phyloP scores from a whole-genome alignment of 2,329 filamentous ascomycete species.

The Diaporthe helianthi region DNA sequence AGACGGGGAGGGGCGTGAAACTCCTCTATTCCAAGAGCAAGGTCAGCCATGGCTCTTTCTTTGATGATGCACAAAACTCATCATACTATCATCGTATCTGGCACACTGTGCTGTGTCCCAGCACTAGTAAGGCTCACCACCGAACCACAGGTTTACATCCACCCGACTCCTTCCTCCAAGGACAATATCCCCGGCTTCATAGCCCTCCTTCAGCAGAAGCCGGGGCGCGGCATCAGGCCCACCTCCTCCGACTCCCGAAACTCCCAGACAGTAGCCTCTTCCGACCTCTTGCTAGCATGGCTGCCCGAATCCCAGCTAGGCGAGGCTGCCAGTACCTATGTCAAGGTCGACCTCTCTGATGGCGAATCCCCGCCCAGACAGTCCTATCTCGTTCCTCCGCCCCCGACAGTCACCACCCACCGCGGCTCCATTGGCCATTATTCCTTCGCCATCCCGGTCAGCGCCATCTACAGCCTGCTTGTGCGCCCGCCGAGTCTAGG shows the following conservation, averaged over 20 bases:
- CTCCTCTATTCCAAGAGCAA: constrained; percentile 97
- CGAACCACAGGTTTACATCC: constrained; percentile 82
- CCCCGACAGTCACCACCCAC: constrained; percentile 83
- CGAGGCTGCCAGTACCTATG: constrained; percentile 85
- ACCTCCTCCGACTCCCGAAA: constrained; percentile 52
- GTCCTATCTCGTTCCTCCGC: constrained; percentile 88
- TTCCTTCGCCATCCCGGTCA: constrained; percentile 89
- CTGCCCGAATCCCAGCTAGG: constrained; percentile 88
- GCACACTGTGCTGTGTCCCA: background rate
- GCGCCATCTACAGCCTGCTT: constrained; percentile 87
- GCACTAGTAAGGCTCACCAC: constrained; percentile 34
- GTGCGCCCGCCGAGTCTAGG: constrained; percentile 91
- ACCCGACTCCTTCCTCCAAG: constrained; percentile 89
- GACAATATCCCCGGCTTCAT: constrained; percentile 97
- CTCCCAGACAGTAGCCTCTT: constrained; percentile 57
- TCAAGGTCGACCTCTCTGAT: constrained; percentile 91
- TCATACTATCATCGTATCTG: background rate
- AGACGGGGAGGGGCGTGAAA: constrained; percentile 84
- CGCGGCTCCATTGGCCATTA: constrained; percentile 77
- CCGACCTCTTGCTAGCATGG: constrained; percentile 89
- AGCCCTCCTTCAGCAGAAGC: constrained; percentile 90
- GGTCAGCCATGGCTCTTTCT: constrained; percentile 51
- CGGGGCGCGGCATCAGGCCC: constrained; percentile 48
- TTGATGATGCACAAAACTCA: background rate
- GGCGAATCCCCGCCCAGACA: constrained; percentile 82